Percentiles rank a stretch among this genome's conserved stretches.
Conservation (phyloP, 192 early-diverging fungal species). For the Physocladia obscura region DNA sequence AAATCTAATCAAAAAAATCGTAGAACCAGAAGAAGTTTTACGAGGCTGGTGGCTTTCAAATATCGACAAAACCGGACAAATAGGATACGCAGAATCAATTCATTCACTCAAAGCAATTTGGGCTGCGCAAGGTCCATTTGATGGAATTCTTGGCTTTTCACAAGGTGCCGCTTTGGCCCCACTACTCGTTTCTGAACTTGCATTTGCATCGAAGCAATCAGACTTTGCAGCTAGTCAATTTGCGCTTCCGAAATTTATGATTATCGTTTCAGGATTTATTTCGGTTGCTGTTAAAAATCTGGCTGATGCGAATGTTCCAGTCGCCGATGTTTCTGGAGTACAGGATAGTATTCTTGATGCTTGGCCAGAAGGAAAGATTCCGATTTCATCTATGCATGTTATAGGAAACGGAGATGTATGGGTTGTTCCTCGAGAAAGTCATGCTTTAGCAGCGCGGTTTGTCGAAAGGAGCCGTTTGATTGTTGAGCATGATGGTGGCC, state of each 20-base stretch:
- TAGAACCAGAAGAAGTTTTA: slow-evolving; percentile 23
- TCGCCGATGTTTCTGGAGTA: not conserved
- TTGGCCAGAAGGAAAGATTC: not conserved
- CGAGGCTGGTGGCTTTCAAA: slow-evolving; percentile 35
- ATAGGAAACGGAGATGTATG: slow-evolving; percentile 32
- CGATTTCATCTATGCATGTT: slow-evolving; percentile 36
- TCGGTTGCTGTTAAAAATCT: slow-evolving; percentile 19
- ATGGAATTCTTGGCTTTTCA: slow-evolving; percentile 49
- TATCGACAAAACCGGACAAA: slow-evolving; percentile 20
- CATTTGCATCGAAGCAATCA: not conserved
- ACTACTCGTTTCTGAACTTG: slow-evolving; percentile 26
- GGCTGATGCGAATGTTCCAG: not conserved
- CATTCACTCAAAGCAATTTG: slow-evolving; percentile 32
- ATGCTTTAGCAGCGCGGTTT: slow-evolving; percentile 3
- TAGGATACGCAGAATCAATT: slow-evolving; percentile 37
- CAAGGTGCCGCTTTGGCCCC: slow-evolving; percentile 51
- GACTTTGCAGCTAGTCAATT: not conserved
- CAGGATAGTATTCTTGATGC: not conserved
- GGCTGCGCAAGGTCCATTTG: slow-evolving; percentile 39
- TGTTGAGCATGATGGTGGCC: slow-evolving; percentile 19
- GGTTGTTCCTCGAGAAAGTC: slow-evolving; percentile 29
- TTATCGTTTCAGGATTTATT: slow-evolving; percentile 40
- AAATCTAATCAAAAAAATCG: too few species aligned
- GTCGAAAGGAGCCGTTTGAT: not conserved
- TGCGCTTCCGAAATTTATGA: slow-evolving; percentile 29